Conservation (phyloP, 495 filamentous ascomycete genomes). For the Neurospora sp. region DNA sequence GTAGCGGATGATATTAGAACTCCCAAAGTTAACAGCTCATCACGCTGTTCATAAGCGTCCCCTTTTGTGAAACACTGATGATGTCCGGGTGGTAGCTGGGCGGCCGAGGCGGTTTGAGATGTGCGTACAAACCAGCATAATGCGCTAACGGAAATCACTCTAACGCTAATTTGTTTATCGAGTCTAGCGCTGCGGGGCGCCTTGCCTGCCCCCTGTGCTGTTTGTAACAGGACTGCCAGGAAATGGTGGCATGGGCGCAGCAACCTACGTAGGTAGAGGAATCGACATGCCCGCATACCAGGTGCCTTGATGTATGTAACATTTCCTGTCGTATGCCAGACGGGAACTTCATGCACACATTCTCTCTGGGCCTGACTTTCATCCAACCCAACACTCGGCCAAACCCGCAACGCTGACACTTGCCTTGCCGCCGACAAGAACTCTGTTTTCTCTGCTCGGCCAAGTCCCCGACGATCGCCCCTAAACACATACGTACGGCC, state of each 20-base stretch:
- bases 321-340: background rate
- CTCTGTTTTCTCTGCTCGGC: background rate
- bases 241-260: background rate
- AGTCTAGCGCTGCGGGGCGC: background rate
- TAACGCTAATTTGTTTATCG: background rate
- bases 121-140: background rate
- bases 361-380: background rate
- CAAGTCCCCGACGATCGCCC: background rate
- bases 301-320: background rate
- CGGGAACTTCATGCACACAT: background rate
- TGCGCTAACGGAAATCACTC: background rate
- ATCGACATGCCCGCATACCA: background rate
- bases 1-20: background rate
- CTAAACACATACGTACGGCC: background rate
- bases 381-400: background rate
- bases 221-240: background rate
- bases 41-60: background rate
- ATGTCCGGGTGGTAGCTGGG: background rate
- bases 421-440: background rate
- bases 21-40: background rate
- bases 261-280: background rate
- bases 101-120: background rate
- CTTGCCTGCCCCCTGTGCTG: background rate
- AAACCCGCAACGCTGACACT: background rate
- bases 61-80: background rate